Percentiles rank a stretch among this genome's conserved stretches.
phyloP scores from a whole-genome alignment of 495 filamentous ascomycete genomes.

The Podospora conica region DNA sequence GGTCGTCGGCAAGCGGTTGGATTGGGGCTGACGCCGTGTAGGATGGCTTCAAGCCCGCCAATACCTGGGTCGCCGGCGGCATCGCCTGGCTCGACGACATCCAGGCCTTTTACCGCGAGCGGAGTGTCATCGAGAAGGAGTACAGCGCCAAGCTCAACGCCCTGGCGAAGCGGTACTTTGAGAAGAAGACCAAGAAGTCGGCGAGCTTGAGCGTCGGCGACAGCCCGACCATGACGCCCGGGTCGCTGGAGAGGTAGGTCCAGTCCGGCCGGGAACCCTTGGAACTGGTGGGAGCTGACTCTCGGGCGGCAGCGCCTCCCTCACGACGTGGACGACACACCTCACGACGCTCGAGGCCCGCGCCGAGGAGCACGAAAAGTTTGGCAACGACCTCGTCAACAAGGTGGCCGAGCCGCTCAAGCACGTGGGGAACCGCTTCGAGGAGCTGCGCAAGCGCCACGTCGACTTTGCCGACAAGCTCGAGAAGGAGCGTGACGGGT shows the following conservation, averaged over 20 bases:
- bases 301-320: constrained; percentile 57
- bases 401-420: constrained; percentile 84
- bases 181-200: constrained; percentile 90
- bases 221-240: constrained; percentile 85
- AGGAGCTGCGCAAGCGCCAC: constrained; percentile 89
- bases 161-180: constrained; percentile 89
- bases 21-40: constrained; percentile 28
- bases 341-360: constrained; percentile 81
- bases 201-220: constrained; percentile 90
- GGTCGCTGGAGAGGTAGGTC: constrained; percentile 77
- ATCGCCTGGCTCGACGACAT: constrained; percentile 96
- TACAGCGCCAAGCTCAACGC: constrained; percentile 81
- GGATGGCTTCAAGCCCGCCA: constrained; percentile 94
- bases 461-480: constrained; percentile 81
- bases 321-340: constrained; percentile 96
- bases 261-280: not conserved
- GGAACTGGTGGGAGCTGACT: constrained; percentile 8
- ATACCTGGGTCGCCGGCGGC: constrained; percentile 81
- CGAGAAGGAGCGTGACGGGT: constrained; percentile 77
- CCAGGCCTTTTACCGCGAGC: constrained; percentile 93
- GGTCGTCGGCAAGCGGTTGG: not conserved
- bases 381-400: constrained; percentile 63
- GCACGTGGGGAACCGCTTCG: constrained; percentile 62
- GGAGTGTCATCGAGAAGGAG: constrained; percentile 91
- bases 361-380: constrained; percentile 83